Evolutionary conservation across 2,329 filamentous ascomycete genomes (phyloP).

Genomic region (Exophiala lecanii-corni): DNA sequence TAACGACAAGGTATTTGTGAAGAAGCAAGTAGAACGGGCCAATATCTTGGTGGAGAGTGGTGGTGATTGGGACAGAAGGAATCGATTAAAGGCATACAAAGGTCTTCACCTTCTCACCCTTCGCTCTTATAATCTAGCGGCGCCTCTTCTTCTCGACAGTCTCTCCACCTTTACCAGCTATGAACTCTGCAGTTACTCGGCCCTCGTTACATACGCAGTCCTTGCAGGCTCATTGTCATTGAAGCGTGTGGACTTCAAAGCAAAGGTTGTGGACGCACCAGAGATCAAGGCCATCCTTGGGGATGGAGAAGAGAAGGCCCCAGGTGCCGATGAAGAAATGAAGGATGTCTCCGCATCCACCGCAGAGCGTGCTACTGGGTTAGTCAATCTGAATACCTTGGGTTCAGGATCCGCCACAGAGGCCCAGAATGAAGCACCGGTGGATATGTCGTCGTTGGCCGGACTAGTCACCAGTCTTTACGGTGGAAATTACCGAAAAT

Average conservation of each 20-base stretch:
- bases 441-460: constrained; percentile 86
- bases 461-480: constrained; percentile 89
- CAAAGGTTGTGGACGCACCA: constrained; percentile 95
- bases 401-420: constrained; percentile 61
- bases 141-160: constrained; percentile 90
- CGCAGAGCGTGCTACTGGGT: constrained; percentile 56
- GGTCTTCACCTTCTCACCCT: constrained; percentile 89
- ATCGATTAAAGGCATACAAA: constrained; percentile 97
- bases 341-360: constrained; percentile 55
- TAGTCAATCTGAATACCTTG: constrained; percentile 83
- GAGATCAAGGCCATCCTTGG: constrained; percentile 97
- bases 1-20: constrained; percentile 83
- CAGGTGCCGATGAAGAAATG: constrained; percentile 74
- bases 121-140: constrained; percentile 82
- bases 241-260: constrained; percentile 97
- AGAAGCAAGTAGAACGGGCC: constrained; percentile 89
- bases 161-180: constrained; percentile 98
- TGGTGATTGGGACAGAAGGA: constrained; percentile 97
- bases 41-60: constrained; percentile 87
- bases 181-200: constrained; percentile 95
- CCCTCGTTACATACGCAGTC: constrained; percentile 90
- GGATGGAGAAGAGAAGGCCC: constrained; percentile 80
- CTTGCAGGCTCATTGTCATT: constrained; percentile 90
- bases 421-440: constrained; percentile 66
- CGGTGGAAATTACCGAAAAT: constrained; percentile 86